Percentiles rank a stretch among this genome's conserved stretches.
phyloP scores from a whole-genome alignment of 2,329 filamentous ascomycete genomes.

The Sporothrix protearum region DNA sequence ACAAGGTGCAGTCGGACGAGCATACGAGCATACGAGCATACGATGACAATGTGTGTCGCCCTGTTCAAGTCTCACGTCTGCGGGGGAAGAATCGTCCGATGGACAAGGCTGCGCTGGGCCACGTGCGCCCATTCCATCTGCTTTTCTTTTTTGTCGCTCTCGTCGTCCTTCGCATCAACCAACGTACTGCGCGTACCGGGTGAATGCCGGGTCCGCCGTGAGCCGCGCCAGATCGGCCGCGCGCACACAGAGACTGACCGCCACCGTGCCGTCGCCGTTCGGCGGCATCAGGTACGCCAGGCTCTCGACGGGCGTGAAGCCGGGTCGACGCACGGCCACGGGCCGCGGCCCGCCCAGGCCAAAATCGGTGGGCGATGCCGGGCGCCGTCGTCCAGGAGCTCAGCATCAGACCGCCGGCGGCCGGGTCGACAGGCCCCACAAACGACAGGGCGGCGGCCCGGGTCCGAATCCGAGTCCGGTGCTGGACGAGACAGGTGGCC shows the following conservation, averaged over 20 bases:
- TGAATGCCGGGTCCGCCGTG: not conserved
- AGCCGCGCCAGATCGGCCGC: conserved; percentile 3
- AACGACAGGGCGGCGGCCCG: conserved; percentile 40
- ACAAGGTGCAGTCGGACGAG: not conserved
- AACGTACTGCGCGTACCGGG: not conserved
- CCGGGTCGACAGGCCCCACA: conserved; percentile 37
- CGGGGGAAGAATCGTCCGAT: not conserved
- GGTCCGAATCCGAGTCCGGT: no score
- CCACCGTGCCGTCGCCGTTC: conserved; percentile 15
- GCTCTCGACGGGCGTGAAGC: conserved; percentile 45
- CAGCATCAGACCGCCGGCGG: conserved; percentile 45
- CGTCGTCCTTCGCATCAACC: no score
- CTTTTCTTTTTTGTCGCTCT: no score
- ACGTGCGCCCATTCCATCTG: no score
- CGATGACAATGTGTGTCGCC: not conserved
- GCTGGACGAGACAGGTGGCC: not conserved
- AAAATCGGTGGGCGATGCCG: conserved; percentile 43
- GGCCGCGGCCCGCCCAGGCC: conserved; percentile 44
- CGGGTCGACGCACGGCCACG: conserved; percentile 45
- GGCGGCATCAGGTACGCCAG: conserved; percentile 47
- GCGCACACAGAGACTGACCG: conserved; percentile 11
- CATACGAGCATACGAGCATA: no score
- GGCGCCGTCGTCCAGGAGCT: conserved; percentile 54
- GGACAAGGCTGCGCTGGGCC: not conserved
- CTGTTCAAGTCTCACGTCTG: not conserved